These are phyloP conservation scores for Sordariomycetes sp. DNA, from an alignment of 2,329 filamentous ascomycete species.

Conservation along the genomic window DNA sequence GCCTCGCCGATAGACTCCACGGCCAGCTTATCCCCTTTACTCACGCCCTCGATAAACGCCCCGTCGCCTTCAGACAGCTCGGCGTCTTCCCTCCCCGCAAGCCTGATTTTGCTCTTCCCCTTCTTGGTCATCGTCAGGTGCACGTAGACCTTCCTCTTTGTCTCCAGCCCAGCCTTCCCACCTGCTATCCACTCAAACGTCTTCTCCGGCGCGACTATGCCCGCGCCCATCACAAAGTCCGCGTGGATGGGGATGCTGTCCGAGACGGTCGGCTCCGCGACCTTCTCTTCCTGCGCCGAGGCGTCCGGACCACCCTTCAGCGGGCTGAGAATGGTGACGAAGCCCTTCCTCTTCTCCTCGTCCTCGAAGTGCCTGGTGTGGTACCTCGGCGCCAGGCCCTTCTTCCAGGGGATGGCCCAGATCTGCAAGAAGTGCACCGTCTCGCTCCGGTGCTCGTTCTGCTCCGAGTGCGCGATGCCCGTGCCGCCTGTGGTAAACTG, in stretches of 20 bases:
- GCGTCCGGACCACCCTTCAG: conserved; percentile 57
- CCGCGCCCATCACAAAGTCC: conserved; percentile 74
- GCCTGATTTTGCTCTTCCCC: conserved; percentile 60
- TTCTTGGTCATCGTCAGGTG: conserved; percentile 73
- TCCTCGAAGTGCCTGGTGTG: conserved; percentile 66
- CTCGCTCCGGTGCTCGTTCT: conserved; percentile 62
- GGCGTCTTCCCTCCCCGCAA: conserved; percentile 55
- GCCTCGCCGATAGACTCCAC: conserved; percentile 59
- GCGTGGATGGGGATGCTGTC: conserved; percentile 76
- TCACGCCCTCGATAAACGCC: conserved; percentile 59
- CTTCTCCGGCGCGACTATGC: conserved; percentile 55
- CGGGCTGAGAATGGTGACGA: conserved; percentile 68
- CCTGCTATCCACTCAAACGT: conserved; percentile 66
- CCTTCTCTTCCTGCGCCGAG: conserved; percentile 50
- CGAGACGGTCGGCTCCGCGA: conserved; percentile 47
- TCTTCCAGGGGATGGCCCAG: conserved; percentile 72
- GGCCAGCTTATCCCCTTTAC: conserved; percentile 50
- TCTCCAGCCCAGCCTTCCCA: conserved; percentile 35
- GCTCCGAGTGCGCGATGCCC: conserved; percentile 70
- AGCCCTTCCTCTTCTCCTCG: conserved; percentile 57
- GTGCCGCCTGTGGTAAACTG: conserved; percentile 87
- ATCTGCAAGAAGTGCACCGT: conserved; percentile 82
- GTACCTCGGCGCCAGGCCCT: conserved; percentile 62
- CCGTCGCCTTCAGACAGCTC: conserved; percentile 67
- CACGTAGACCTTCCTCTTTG: conserved; percentile 63